Base-by-base conservation (phyloP, 2,329 filamentous ascomycete genomes). In the Aspergillus sp. region DNA sequence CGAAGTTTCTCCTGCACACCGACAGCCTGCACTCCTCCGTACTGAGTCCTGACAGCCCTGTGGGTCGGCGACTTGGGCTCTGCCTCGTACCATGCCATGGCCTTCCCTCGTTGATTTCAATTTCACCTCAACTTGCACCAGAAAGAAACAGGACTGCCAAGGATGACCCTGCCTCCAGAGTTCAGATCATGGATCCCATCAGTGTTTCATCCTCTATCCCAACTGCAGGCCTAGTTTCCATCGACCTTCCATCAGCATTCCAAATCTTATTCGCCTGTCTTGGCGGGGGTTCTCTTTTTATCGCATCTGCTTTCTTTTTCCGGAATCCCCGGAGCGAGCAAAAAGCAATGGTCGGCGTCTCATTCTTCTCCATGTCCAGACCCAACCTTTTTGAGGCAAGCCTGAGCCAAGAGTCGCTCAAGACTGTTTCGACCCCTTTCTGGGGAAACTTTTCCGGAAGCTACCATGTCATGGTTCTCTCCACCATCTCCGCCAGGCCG, bases 391-490 rank as follows among this genome's bases (percentile, higher is more conserved):
- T 41, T 15, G 15, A 41, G 34, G 34, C 34, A 41, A 41, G 43
- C 23, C 43, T 38, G 45, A 41, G 30, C 23, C 30, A 38, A 19
- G 19, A 19, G 19, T 19, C 19, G 19, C 19, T 19, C 19, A 19
- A 25, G 45, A 49, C 31, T n/a, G 28, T 49, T 25, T 47, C 45
- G 23, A 47, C 54, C 38, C 54, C 54, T 57, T 57, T 51, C 49
- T 54, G 57, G 57, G 57, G 57, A 59, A 54, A 49, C 50, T 59
- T 59, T 49, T 34, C 50, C 57, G 57, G 50, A n/a, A 49, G 49
- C 50, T 54, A 54, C 25, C 25, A 28, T 28, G 25, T 3, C 25
- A 48, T 19, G 47, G 4, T 22, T 45, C 47, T 49, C n/a, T 25
- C 46, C 54, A 43, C 46, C 13, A n/a, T 23, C 30, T 25, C 25